phyloP scores from a whole-genome alignment of 1,284 basidiomycete genomes.

The Inonotus hispidus region DNA sequence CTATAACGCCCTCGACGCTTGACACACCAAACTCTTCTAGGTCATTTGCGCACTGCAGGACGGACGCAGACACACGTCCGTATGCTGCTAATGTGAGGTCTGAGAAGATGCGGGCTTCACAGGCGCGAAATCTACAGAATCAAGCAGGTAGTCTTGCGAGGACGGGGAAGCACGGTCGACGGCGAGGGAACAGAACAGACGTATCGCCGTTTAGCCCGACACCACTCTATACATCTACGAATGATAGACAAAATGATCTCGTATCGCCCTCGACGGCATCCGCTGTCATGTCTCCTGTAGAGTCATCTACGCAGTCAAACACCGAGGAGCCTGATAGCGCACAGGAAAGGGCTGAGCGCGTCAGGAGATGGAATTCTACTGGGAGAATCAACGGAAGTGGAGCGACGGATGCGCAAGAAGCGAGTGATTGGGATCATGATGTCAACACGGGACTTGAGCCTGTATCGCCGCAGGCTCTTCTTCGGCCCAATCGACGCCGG shows the following conservation, averaged over 20 bases:
- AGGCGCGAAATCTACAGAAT: neutral
- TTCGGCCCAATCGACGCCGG: neutral
- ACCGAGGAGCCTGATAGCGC: neutral
- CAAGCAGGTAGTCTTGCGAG: neutral
- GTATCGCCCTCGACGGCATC: neutral
- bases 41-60: neutral
- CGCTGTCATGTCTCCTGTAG: neutral
- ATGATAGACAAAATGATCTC: neutral
- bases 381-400: neutral
- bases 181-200: neutral
- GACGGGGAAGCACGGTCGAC: neutral
- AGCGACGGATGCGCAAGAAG: neutral
- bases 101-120: neutral
- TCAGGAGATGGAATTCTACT: neutral
- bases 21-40: neutral
- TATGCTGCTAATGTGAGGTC: neutral
- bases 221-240: neutral
- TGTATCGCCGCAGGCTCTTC: neutral
- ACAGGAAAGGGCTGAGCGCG: neutral
- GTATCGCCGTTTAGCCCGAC: neutral
- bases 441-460: neutral
- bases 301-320: neutral
- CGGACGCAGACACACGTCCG: neutral
- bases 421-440: neutral
- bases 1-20: neutral